Conservation (phyloP, 768 basidiomycete species). For the Amanita phalloides region DNA sequence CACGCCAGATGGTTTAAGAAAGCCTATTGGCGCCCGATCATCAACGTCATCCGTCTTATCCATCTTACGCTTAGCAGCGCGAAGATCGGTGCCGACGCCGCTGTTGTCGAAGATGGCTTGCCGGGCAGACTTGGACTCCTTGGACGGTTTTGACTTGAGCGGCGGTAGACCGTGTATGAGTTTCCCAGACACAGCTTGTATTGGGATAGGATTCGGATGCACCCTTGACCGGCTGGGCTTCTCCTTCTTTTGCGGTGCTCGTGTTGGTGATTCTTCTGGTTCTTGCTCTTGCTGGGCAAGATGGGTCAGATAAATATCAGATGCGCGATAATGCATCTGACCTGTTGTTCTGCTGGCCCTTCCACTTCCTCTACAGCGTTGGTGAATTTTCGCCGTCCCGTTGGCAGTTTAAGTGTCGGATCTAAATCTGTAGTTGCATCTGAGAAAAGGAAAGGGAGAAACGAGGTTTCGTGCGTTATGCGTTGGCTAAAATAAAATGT, state of each 20-base stretch:
- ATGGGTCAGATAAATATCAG: conserved; percentile 2
- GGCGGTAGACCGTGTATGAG: conserved; percentile 14
- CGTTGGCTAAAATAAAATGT: conserved; percentile 10
- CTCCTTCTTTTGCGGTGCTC: conserved; percentile 2
- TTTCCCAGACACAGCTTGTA: conserved; percentile 11
- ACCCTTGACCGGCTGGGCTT: conserved; percentile 5
- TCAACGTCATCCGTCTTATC: conserved; percentile 1
- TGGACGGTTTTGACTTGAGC: conserved; percentile 17
- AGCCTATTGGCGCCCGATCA: conserved; percentile 11
- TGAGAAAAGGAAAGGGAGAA: conserved; percentile 55
- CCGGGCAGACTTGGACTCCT: conserved; percentile 27
- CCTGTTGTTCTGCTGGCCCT: conserved; percentile 9
- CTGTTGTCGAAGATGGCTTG: conserved; percentile 34
- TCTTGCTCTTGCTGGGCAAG: conserved; percentile 11
- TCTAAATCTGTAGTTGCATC: conserved; percentile 5
- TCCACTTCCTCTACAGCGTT: conserved; percentile 29
- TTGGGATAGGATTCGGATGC: conserved; percentile 10
- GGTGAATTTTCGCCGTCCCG: conserved; percentile 39
- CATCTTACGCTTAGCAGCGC: conserved; percentile 8
- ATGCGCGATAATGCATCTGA: background rate
- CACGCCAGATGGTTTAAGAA: conserved; percentile 48
- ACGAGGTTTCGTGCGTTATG: conserved; percentile 49
- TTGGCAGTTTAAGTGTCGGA: conserved; percentile 10
- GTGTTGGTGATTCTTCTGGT: conserved; percentile 5
- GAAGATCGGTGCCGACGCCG: conserved; percentile 41